Evolutionary conservation across 192 early-diverging fungal species (phyloP), one percentile per base, ranked within the genome.

Genomic region (Dissophora ornata): DNA sequence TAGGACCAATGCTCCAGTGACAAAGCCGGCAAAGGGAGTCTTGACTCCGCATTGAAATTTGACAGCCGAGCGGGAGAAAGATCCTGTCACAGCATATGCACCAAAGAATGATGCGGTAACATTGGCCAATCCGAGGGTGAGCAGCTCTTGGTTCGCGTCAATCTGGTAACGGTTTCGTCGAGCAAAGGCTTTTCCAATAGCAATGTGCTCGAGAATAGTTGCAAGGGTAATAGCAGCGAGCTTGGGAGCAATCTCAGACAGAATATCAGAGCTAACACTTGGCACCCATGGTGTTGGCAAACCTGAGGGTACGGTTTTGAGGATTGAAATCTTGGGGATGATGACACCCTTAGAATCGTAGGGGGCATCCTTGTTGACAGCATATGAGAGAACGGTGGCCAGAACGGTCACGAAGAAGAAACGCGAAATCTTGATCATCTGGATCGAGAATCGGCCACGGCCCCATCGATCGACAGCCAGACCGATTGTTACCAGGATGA

Each of bases 11-110:
- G 82, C 64, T 16, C 88, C 93, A 3, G 93, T 93, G 81, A 95
- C 82, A 32, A 95, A 67, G 21, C 90, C 90, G 8, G 92, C 90
- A 8, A 94, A 62, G 10, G 95, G 95, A 9, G 94, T 91, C 45
- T 91, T 84, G 19, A 92, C 91, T 2, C 97, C 97, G 2, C 94
- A 93, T 57, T 90, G 88, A 46, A 93, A 86, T 81, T 95, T 97
- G 79, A 98, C 89, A 24, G 96, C 95, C 0, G 93, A 92, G 36
- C 97, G 91, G 16, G 94, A 95, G 83, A 98, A 97, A 12, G 94
- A 95, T 49, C 96, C 97, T 6, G 97, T 97, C 2, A 92, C 86
- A 8, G 96, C 91, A 81, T 92, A 96, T 4, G 87, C 92, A 30
- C 90, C 86, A 78, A 98, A 92, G 81, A 97, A 96, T 2, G 92